Base-by-base conservation (phyloP, 306 rosid genomes). In the Bauhinia variegata region DNA sequence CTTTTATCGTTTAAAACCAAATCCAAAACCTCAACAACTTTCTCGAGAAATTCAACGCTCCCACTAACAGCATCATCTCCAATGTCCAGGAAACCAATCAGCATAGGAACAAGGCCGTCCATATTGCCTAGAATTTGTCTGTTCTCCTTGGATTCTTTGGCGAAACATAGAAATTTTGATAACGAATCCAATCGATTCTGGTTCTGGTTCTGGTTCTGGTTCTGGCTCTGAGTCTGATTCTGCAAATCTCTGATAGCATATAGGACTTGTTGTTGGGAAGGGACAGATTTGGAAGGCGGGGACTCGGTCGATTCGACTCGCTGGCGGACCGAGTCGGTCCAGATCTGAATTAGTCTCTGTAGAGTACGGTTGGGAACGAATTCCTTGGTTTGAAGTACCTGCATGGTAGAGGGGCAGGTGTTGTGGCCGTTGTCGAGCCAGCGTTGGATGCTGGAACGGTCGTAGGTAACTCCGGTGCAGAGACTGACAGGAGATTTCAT, bases 401-500 rank as follows among this genome's bases (percentile, higher is more conserved):
- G 97, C 99, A 90, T 93, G 81, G 99, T 93, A 56, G 97, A 95
- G n/a, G 99, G 99, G 18, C 97, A 93, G n/a, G 97, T 93, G 75
- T 84, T 86, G 85, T 93, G 82, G 37, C 97, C 99, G 82, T 81
- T 78, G 79, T 93, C 97, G 11, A 93, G 95, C 99, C 99, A 93
- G 56, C 87, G 93, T 33, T 93, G 95, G 83, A 93, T 90, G 75
- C 95, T 83, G 72, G 97, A 74, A 43, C 97, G 96, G 81, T 93
- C 97, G 78, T 93, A 93, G 47, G 99, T 93, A 0, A 89, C 96
- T 4, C 99, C 99, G 74, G 99, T 93, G 73, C 87, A 86, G 43
- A 89, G 84, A 46, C 99, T 90, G 5, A 93, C 99, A 5, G 99
- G 99, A 50, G 97, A 93, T 66, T 81, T 86, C 99, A 93, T 93